phyloP scores from a whole-genome alignment of 192 early-diverging fungal genomes.

The Podila epicladia region DNA sequence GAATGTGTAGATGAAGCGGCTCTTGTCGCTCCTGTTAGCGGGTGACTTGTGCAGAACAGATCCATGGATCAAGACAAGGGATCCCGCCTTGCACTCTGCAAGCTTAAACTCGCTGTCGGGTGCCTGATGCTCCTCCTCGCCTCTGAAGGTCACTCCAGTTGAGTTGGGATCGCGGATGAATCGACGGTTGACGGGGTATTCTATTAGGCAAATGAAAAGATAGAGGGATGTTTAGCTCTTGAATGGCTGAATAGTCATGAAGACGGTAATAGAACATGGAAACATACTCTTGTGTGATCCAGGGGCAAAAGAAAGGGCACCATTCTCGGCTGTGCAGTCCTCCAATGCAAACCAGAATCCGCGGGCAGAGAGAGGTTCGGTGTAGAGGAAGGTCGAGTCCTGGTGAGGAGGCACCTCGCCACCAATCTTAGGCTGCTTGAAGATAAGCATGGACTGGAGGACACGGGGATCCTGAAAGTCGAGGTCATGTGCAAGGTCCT shows the following conservation, averaged over 20 bases:
- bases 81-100: constrained; percentile 68
- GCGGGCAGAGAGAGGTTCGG: constrained; percentile 81
- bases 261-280: not conserved
- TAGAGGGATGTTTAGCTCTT: not conserved
- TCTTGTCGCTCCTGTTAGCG: constrained; percentile 78
- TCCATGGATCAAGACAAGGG: constrained; percentile 92
- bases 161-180: constrained; percentile 68
- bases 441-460: constrained; percentile 94
- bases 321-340: constrained; percentile 88
- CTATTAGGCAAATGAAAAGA: constrained; percentile 19
- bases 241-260: not conserved
- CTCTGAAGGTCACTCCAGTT: constrained; percentile 68
- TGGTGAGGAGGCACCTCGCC: constrained; percentile 86
- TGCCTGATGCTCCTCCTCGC: constrained; percentile 51
- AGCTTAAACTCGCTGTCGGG: constrained; percentile 63
- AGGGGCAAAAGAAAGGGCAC: constrained; percentile 86
- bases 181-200: constrained; percentile 66
- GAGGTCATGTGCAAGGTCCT: constrained; percentile 64
- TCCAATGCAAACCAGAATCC: constrained; percentile 95
- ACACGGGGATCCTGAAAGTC: constrained; percentile 78
- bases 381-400: constrained; percentile 94
- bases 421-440: constrained; percentile 74
- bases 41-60: constrained; percentile 85
- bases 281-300: constrained; percentile 81
- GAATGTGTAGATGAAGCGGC: constrained; percentile 95